A percentile compares a stretch with the other conserved stretches of the same genome.
phyloP scores from a whole-genome alignment of 2,329 filamentous ascomycete genomes.

The Exophiala spinifera region DNA sequence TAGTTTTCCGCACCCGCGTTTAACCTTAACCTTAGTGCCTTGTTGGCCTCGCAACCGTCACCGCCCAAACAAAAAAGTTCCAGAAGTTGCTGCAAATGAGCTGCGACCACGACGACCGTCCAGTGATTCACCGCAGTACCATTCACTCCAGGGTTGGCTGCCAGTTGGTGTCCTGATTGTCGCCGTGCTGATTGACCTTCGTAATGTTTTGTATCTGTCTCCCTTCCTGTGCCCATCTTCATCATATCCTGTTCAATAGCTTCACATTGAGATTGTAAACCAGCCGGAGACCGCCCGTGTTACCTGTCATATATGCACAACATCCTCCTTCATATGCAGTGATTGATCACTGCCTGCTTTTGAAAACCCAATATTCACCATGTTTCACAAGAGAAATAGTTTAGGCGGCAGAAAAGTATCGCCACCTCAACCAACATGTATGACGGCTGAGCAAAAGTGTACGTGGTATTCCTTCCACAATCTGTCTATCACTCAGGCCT shows the following conservation, averaged over 20 bases:
- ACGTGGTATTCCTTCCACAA: slow-evolving; percentile 27
- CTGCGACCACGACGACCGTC: not conserved
- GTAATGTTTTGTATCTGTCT: not conserved
- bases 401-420: slow-evolving; percentile 44
- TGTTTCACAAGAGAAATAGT: slow-evolving; percentile 39
- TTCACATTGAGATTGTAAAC: not conserved
- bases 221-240: too few relatives aligned
- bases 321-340: slow-evolving; percentile 12
- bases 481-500: not conserved
- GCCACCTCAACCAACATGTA: slow-evolving; percentile 46
- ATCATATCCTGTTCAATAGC: too few relatives aligned
- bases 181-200: not conserved
- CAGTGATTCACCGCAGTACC: not conserved
- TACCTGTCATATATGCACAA: not conserved
- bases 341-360: slow-evolving; percentile 4
- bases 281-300: not conserved
- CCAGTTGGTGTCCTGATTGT: not conserved
- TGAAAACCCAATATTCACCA: slow-evolving; percentile 25
- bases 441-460: slow-evolving; percentile 48
- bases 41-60: slow-evolving; percentile 16
- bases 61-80: slow-evolving; percentile 16
- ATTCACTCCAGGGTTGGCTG: not conserved
- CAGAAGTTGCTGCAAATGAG: not conserved
- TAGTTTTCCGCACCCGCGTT: too few relatives aligned
- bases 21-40: too few relatives aligned